A percentile compares a stretch with the other conserved stretches of the same genome.
Conservation (phyloP, 2,329 filamentous ascomycete species). For the Elsinoe ampelina region DNA sequence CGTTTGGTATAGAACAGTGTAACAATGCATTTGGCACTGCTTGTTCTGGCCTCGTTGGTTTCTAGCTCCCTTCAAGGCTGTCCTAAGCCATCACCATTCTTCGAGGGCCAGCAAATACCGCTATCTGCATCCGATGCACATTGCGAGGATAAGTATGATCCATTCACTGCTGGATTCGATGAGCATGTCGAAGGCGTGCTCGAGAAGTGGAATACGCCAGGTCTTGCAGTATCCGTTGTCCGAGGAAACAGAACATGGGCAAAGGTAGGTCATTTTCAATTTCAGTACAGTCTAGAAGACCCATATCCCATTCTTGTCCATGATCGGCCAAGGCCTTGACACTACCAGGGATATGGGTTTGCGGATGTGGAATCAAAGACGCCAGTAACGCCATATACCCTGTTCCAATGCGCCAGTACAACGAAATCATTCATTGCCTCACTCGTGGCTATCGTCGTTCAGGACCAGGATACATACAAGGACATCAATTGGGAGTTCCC, state of each 20-base stretch:
- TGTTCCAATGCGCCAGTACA: constrained; percentile 24
- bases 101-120: not conserved
- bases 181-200: constrained; percentile 15
- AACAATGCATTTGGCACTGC: not conserved
- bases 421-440: constrained; percentile 27
- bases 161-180: constrained; percentile 15
- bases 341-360: constrained; percentile 18
- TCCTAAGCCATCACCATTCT: not conserved
- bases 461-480: constrained; percentile 22
- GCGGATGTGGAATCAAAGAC: constrained; percentile 16
- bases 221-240: constrained; percentile 18
- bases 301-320: not conserved
- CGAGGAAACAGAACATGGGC: constrained; percentile 17
- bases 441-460: constrained; percentile 20
- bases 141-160: constrained; percentile 3
- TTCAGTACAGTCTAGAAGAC: not conserved
- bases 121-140: too few species aligned
- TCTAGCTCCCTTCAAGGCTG: not conserved
- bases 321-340: not conserved
- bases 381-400: constrained; percentile 21
- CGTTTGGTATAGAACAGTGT: not conserved
- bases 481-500: constrained; percentile 30
- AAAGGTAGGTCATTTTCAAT: constrained; percentile 15
- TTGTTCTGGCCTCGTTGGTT: not conserved
- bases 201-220: constrained; percentile 18